Evolutionary conservation across 495 filamentous ascomycete genomes (phyloP), one percentile per base, ranked within the genome.

Genomic region (Penicillium alfredii): DNA sequence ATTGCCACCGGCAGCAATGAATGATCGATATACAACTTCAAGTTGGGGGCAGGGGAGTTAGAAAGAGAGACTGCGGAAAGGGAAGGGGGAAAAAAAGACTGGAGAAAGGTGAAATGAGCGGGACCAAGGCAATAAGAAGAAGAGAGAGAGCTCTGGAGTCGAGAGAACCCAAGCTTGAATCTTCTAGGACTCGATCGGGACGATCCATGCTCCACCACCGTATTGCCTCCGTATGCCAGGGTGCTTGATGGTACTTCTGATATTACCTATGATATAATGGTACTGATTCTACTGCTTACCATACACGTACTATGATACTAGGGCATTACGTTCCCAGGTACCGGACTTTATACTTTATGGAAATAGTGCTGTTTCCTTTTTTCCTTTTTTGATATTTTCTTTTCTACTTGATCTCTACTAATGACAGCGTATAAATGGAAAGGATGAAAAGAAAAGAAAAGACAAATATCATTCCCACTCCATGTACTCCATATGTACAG

Each of bases 1-100:
- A 49, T 55, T 53, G 51, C 55, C 53, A 63, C 56, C 54, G 53
- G 58, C 44, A 47, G 56, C 56, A 53, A 56, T 49, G 43, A 34
- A n/a, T n/a, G n/a, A n/a, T n/a, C n/a, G n/a, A n/a, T n/a, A n/a
- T n/a, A n/a, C n/a, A n/a, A n/a, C n/a, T n/a, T n/a, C n/a, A n/a
- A n/a, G n/a, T n/a, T n/a, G n/a, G n/a, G n/a, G n/a, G n/a, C n/a
- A n/a, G n/a, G n/a, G n/a, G 8, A 19, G 22, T 28, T 10, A 27
- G 34, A 56, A 55, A 38, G 47, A 31, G 48, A 48, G 42, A 55
- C 46, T 45, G 47, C 42, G 19, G 45, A 52, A 36, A 44, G 46
- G 27, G 45, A 50, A 48, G 47, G 44, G 25, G 41, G 41, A 46
- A 18, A 44, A 42, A 13, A 38, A 30, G 9, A 40, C 22, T 17